Conservation (phyloP, 108 stramenopile species). For the Skeletonema tropicum region DNA sequence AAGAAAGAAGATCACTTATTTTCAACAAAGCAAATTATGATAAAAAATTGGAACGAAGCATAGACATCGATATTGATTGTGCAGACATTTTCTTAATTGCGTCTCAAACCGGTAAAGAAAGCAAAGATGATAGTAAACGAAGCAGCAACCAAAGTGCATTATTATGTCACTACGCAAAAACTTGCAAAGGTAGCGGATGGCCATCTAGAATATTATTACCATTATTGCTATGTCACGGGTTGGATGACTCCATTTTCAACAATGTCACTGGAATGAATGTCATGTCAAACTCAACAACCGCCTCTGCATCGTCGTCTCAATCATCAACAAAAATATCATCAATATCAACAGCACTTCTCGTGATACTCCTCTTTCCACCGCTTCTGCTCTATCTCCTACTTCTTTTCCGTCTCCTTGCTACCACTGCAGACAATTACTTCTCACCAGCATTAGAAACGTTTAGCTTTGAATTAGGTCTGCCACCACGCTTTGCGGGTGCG, state of each 20-base stretch:
- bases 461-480: conserved; percentile 54
- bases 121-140: background rate
- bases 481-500: conserved; percentile 82
- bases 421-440: conserved; percentile 83
- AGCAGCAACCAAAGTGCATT: background rate
- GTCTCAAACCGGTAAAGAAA: background rate
- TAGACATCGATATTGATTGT: background rate
- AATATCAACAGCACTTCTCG: conserved; percentile 10
- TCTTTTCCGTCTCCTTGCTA: conserved; percentile 64
- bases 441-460: conserved; percentile 72
- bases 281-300: conserved; percentile 1
- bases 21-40: background rate
- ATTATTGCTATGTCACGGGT: conserved; percentile 26
- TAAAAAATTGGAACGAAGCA: background rate
- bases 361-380: conserved; percentile 16
- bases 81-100: background rate
- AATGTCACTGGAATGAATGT: background rate
- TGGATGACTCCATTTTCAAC: background rate
- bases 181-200: conserved; percentile 26
- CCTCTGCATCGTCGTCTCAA: background rate
- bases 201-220: conserved; percentile 34
- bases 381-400: conserved; percentile 38
- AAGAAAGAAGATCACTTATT: background rate
- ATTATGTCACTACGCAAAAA: conserved; percentile 32
- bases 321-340: background rate